Evolutionary conservation across 306 rosid genomes (phyloP).

Genomic region (Cicer cuneatum): DNA sequence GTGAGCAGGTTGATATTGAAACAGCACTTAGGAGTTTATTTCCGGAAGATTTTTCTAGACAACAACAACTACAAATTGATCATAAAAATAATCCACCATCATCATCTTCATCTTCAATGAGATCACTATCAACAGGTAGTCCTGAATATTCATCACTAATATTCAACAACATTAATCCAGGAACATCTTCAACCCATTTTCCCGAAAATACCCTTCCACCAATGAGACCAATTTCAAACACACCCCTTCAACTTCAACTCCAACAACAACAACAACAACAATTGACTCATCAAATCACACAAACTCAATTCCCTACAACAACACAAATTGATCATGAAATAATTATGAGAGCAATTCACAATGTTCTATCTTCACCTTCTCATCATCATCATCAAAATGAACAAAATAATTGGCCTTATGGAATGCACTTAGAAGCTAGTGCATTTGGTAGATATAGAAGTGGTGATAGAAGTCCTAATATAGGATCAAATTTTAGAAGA

Average conservation of each 20-base stretch:
- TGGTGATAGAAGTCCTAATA: constrained; percentile 34
- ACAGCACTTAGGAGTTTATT: constrained; percentile 62
- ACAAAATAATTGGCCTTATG: constrained; percentile 32
- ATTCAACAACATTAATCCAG: constrained; percentile 53
- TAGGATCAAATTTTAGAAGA: constrained; percentile 40
- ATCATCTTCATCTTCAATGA: constrained; percentile 83
- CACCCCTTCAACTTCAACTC: constrained; percentile 31
- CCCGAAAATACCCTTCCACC: constrained; percentile 43
- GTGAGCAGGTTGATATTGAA: constrained; percentile 55
- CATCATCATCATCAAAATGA: constrained; percentile 47
- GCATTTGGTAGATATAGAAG: constrained; percentile 62
- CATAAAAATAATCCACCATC: constrained; percentile 61
- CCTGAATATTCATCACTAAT: constrained; percentile 75
- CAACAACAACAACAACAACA: constrained; percentile 53
- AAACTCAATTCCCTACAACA: constrained; percentile 50
- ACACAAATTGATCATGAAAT: constrained; percentile 55
- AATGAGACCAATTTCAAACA: constrained; percentile 44
- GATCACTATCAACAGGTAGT: constrained; percentile 74
- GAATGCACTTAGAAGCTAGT: constrained; percentile 47
- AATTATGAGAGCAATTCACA: constrained; percentile 61
- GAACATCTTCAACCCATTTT: constrained; percentile 47
- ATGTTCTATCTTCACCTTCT: constrained; percentile 53
- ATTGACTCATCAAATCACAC: constrained; percentile 43
- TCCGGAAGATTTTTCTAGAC: constrained; percentile 57
- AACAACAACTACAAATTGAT: constrained; percentile 38